Conservation (phyloP, 208 protist species). For the Crithidia expoeki region DNA sequence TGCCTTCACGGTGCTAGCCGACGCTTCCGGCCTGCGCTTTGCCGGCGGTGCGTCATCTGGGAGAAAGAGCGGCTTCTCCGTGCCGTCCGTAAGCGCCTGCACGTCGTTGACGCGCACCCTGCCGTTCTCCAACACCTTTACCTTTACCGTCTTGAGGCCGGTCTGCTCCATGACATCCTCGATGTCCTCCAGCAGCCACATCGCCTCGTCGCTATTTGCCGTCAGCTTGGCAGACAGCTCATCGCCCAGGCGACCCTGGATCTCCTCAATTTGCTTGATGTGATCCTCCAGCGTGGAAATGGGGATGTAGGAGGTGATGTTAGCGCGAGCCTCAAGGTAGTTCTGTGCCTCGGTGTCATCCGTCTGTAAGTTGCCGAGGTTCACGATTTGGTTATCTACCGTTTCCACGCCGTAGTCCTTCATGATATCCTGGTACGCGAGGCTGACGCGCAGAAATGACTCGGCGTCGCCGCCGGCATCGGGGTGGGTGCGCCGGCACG, state of each 20-base stretch:
- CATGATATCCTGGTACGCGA: conserved; percentile 88
- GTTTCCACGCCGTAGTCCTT: conserved; percentile 89
- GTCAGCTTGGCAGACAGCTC: conserved; percentile 66
- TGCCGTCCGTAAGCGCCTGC: conserved; percentile 70
- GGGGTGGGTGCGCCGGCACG: conserved; percentile 77
- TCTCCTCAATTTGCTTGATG: conserved; percentile 78
- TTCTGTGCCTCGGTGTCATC: conserved; percentile 78
- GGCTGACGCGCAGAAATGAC: conserved; percentile 71
- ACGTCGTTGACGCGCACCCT: conserved; percentile 53
- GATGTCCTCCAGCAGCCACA: conserved; percentile 89
- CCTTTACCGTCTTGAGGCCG: conserved; percentile 75
- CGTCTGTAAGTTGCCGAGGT: conserved; percentile 83
- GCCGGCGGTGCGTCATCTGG: conserved; percentile 13
- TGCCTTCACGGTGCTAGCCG: neutral
- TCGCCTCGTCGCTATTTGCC: conserved; percentile 71
- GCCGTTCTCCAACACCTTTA: conserved; percentile 73
- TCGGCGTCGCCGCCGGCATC: conserved; percentile 84
- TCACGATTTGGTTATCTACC: conserved; percentile 83
- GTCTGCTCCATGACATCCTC: conserved; percentile 83
- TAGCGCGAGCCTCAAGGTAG: conserved; percentile 69
- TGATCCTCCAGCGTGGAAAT: conserved; percentile 85
- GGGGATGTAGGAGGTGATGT: conserved; percentile 80
- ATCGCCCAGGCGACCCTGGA: conserved; percentile 65
- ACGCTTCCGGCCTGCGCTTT: neutral
- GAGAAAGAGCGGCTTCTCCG: conserved; percentile 72